Evolutionary conservation across 305 asterid species (phyloP).

Genomic region (Fraxinus baroniana): DNA sequence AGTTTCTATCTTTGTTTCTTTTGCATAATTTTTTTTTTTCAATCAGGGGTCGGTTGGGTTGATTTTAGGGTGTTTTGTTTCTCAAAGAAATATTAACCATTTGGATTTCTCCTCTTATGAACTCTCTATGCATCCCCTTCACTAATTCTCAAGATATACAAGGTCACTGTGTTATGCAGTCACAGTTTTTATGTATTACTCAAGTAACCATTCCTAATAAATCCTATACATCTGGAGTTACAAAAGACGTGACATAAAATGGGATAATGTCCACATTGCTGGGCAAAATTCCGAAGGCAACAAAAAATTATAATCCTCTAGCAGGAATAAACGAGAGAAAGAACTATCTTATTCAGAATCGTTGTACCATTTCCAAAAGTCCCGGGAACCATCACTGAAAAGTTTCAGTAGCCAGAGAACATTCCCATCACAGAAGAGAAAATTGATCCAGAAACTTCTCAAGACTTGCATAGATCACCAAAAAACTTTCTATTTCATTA

Average conservation of each 20-base stretch:
- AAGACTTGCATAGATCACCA: background rate
- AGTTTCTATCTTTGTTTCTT: background rate
- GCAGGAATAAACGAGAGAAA: background rate
- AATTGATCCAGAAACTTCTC: background rate
- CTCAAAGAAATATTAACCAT: background rate
- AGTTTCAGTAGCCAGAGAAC: background rate
- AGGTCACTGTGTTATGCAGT: background rate
- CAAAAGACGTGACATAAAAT: background rate
- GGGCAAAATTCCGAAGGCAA: background rate
- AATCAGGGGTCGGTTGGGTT: background rate
- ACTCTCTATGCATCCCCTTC: background rate
- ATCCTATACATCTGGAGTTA: background rate
- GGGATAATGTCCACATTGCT: background rate
- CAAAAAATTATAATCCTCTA: background rate
- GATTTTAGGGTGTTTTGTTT: background rate
- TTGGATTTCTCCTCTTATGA: background rate
- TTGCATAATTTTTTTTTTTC: background rate
- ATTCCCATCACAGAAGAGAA: background rate
- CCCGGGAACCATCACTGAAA: background rate
- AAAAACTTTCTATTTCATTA: background rate
- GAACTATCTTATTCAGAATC: background rate
- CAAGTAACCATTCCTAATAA: background rate
- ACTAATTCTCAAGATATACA: background rate
- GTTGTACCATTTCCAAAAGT: background rate
- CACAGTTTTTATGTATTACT: background rate